Evolutionary conservation across 257 asterid genomes (phyloP), one percentile per base, ranked within the genome.

Genomic region (Osmanthus fragrans): DNA sequence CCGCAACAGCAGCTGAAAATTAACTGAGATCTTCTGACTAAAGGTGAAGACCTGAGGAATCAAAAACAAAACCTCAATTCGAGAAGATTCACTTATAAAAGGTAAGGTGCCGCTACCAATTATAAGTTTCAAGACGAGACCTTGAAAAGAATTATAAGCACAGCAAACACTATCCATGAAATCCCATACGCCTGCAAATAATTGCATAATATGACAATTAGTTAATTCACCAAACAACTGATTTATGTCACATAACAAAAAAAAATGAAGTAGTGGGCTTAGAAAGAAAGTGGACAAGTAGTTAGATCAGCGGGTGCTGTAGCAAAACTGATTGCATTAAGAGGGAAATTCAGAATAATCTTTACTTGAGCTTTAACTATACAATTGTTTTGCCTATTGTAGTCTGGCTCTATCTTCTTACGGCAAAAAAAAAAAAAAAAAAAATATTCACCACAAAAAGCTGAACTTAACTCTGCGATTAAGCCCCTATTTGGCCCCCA

Each of bases 1-100:
- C 64, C 99, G 93, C 81, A 95, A 87, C 86, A 95, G 81, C 87
- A 95, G 83, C 96, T 95, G 99, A 77, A 95, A 95, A 79, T 95
- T 95, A 70, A 95, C 99, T 9, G 99, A 95, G 79, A 92, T 92
- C 92, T 93, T 93, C 89, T 95, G 98, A 78, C 99, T 95, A 79
- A 95, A 95, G 58, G 98, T 90, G 89, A 95, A 95, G 64, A 95
- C 99, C 99, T 95, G 91, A 58, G 80, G 72, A 67, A 81, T 71
- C 76, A 76, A 85, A 75, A 72, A 79, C 65, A 32, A 66, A 60
- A 30, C 40, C 40, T 78, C 34, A 75, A 79, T 58, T 77, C 16
- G 18, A 63, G 11, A 63, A 63, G 34, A 16, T 40, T 65, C 37
- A 73, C 27, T 71, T 25, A 11, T 30, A 25, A 66, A 60, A 79